Conservation (phyloP, 768 basidiomycete genomes). For the Psilocybe cyanescens region DNA sequence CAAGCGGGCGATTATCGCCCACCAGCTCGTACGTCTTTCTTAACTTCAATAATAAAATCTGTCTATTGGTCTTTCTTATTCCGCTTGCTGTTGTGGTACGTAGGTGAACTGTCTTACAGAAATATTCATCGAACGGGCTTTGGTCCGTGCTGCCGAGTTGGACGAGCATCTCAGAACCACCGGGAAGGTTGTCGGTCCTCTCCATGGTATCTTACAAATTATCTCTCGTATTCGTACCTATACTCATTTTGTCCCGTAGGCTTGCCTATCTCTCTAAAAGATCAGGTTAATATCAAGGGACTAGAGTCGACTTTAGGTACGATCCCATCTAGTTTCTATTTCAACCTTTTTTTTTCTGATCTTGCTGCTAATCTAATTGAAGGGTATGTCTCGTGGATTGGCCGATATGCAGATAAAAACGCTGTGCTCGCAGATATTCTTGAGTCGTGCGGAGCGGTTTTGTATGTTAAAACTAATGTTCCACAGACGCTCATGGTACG, state of each 20-base stretch:
- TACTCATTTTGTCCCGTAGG: constrained; percentile 22
- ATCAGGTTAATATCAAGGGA: constrained; percentile 71
- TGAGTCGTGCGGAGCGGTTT: constrained; percentile 66
- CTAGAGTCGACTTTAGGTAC: constrained; percentile 71
- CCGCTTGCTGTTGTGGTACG: background rate
- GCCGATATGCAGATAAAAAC: constrained; percentile 58
- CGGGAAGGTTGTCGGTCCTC: constrained; percentile 68
- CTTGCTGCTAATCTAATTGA: background rate
- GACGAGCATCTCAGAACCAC: constrained; percentile 65
- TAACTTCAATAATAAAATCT: background rate
- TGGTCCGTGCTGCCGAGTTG: constrained; percentile 64
- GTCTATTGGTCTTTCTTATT: background rate
- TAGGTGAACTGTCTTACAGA: constrained; percentile 87
- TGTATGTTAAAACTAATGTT: constrained; percentile 76
- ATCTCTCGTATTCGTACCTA: background rate
- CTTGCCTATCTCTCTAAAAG: constrained; percentile 75
- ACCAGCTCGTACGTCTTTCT: constrained; percentile 63
- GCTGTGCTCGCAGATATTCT: constrained; percentile 69
- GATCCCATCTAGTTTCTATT: background rate
- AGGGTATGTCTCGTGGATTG: constrained; percentile 81
- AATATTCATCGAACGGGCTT: constrained; percentile 74
- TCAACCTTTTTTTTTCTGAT: background rate
- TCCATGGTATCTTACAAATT: constrained; percentile 47
- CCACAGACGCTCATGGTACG: constrained; percentile 77
- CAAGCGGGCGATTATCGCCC: constrained; percentile 79